Base-by-base conservation (phyloP, 164 flowering plant species). In the Stephania japonica region DNA sequence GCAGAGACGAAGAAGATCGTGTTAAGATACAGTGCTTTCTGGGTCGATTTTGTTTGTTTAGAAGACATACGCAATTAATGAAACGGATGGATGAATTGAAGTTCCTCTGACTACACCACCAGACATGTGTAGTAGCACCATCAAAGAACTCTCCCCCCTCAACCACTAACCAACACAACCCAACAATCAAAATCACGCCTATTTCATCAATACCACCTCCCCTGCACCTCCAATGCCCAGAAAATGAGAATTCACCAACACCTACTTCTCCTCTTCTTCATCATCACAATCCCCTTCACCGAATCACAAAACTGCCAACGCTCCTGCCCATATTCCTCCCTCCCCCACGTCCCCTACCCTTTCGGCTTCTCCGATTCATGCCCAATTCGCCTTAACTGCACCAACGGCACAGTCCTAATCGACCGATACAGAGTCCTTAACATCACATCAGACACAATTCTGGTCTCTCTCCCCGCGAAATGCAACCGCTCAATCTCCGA, bases 351-450 rank as follows among this genome's bases (percentile, higher is more conserved):
- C 8, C 84, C 71, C 0, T 89, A 43, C 84, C 93, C 96, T 0
- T 89, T 90, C 73, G 98, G 98, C 6, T 90, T 91, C 89, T 89
- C 98, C 67, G 14, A 78, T 12, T 78, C 63, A 50, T 92, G 94
- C 81, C 27, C 7, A 12, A 86, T 92, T 84, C 88, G 44, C 7
- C 78, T 92, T 0, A 82, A 81, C 65, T 92, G 98, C 85, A 70
- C 62, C 74, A 49, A 38, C 42, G 81, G 79, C 44, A 69, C 71
- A 3, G 64, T 80, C 76, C 7, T 24, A 62, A 49, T 88, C 77
- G 78, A 76, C 10, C 85, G 79, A 0, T 85, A 87, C 75, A 80
- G 70, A 0, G 83, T 92, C 75, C 86, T 73, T 13, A 70, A 74
- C 38, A 61, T 88, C 2, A 65, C 70, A 2, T 0, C 81, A 0